Conservation (phyloP, 1,284 basidiomycete genomes). For the Hemileia vastatrix region DNA sequence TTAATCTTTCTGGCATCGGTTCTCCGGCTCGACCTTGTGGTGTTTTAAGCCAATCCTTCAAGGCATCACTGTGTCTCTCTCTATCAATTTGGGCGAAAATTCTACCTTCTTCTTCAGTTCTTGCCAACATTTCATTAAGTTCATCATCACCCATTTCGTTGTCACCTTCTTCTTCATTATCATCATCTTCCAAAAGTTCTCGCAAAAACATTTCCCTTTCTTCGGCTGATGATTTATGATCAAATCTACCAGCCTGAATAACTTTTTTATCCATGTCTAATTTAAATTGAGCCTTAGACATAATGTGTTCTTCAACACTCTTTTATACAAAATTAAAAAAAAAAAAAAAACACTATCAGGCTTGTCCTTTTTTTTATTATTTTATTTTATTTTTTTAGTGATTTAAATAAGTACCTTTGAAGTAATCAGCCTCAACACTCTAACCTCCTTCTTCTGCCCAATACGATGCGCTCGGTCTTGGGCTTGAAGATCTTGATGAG, state of each 20-base stretch:
- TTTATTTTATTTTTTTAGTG: too few species aligned
- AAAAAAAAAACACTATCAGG: too few species aligned
- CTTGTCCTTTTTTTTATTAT: too few species aligned
- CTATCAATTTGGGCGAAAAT: conserved; percentile 78
- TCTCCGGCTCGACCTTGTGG: conserved; percentile 56
- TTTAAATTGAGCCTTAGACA: conserved; percentile 87
- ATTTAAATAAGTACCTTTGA: too few species aligned
- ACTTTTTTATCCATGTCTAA: conserved; percentile 99
- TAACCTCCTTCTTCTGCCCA: conserved; percentile 95
- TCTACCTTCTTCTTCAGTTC: conserved; percentile 66
- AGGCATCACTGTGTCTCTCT: conserved; percentile 63
- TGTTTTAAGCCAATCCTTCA: conserved; percentile 62
- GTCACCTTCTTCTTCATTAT: conserved; percentile 40
- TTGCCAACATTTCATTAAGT: conserved; percentile 83
- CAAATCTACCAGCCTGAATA: conserved; percentile 97
- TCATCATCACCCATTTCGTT: conserved; percentile 82
- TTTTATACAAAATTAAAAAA: too few species aligned
- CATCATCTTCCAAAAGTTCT: conserved; percentile 47
- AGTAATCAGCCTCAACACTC: conserved; percentile 92
- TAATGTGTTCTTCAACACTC: conserved; percentile 96
- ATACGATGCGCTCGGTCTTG: conserved; percentile 82
- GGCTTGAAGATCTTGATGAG: conserved; percentile 87
- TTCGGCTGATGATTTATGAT: conserved; percentile 95
- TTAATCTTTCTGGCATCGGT: conserved; percentile 66
- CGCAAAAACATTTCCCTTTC: conserved; percentile 93